These are phyloP conservation scores for Allantophomopsis lycopodina DNA, from an alignment of 2,329 filamentous ascomycete genomes.

Conservation along the genomic window DNA sequence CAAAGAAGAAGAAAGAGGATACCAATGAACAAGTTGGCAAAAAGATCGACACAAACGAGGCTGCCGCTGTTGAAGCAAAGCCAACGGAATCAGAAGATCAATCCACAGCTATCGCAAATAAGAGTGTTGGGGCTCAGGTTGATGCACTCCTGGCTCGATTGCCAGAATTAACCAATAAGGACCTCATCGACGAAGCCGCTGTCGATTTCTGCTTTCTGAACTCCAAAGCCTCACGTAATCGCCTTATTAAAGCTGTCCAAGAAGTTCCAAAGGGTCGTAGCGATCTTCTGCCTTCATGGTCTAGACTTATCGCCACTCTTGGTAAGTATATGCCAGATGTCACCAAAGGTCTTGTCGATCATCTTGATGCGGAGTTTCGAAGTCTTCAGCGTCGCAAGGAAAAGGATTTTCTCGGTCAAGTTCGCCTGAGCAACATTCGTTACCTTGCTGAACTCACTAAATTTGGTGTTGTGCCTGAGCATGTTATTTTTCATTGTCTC, in stretches of 20 bases:
- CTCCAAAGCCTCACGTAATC: conserved; percentile 92
- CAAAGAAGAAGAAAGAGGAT: conserved; percentile 85
- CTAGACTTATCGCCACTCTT: conserved; percentile 83
- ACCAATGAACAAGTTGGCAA: conserved; percentile 71
- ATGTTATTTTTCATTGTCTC: conserved; percentile 96
- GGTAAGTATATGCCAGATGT: conserved; percentile 91
- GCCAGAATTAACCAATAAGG: conserved; percentile 86
- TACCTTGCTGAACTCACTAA: conserved; percentile 96
- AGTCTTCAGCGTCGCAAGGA: conserved; percentile 94
- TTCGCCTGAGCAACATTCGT: conserved; percentile 88
- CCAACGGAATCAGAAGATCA: conserved; percentile 54
- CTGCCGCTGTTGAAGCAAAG: conserved; percentile 30
- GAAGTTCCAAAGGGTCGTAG: conserved; percentile 90
- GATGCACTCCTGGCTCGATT: conserved; percentile 78
- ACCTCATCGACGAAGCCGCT: conserved; percentile 80
- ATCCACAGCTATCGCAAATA: conserved; percentile 91
- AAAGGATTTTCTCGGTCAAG: conserved; percentile 92
- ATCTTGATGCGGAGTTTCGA: conserved; percentile 92
- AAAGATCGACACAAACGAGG: conserved; percentile 44
- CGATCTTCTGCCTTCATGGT: conserved; percentile 81
- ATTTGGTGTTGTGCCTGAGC: conserved; percentile 93
- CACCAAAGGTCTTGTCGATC: conserved; percentile 79
- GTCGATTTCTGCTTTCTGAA: conserved; percentile 98
- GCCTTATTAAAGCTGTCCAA: conserved; percentile 81
- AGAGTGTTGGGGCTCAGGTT: conserved; percentile 93